phyloP scores from a whole-genome alignment of 257 asterid genomes.

The Solanum bukasovii region DNA sequence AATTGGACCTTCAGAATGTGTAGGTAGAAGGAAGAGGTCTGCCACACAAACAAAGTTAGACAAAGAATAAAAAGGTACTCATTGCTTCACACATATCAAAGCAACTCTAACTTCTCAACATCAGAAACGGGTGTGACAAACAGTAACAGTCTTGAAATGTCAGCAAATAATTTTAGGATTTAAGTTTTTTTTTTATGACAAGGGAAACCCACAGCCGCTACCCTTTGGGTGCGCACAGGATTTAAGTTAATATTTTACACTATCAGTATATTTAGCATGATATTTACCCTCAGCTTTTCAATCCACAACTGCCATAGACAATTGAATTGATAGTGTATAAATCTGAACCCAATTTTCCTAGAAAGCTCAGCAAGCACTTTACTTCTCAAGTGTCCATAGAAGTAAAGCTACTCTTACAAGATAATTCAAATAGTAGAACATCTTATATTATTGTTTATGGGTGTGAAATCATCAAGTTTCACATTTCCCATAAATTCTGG shows the following conservation, averaged over 20 bases:
- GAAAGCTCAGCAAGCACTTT: neutral
- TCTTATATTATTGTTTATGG: neutral
- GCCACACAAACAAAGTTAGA: constrained; percentile 7
- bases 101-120: neutral
- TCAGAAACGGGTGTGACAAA: neutral
- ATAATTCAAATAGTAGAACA: neutral
- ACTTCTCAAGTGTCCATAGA: neutral
- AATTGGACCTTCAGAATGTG: constrained; percentile 80
- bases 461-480: neutral
- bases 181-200: neutral
- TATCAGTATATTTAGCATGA: neutral
- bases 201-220: no score
- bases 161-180: neutral
- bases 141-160: neutral
- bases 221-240: neutral
- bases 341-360: neutral
- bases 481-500: neutral
- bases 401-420: constrained; percentile 31
- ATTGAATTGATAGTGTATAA: neutral
- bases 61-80: neutral
- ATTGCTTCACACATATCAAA: neutral
- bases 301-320: neutral
- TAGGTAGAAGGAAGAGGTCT: constrained; percentile 85
- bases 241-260: neutral
- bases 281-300: neutral